phyloP scores from a whole-genome alignment of 768 basidiomycete genomes.

The Trichaptum fuscoviolaceum region DNA sequence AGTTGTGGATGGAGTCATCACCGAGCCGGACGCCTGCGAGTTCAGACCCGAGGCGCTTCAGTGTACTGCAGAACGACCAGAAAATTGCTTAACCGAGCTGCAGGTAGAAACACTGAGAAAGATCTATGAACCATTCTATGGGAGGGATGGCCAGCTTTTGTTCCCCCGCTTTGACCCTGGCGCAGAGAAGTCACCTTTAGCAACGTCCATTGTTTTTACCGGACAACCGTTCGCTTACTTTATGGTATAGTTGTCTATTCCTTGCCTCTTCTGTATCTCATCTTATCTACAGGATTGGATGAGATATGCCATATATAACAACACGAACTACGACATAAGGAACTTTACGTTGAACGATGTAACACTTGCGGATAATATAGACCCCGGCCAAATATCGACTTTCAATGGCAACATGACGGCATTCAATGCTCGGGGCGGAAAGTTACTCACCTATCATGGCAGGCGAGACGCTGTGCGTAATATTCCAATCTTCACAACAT shows the following conservation, averaged over 20 bases:
- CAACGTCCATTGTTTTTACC: neutral
- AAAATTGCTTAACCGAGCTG: slow-evolving; percentile 20
- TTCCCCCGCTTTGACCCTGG: slow-evolving; percentile 25
- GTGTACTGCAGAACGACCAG: slow-evolving; percentile 19
- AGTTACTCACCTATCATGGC: slow-evolving; percentile 18
- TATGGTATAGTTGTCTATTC: slow-evolving; percentile 5
- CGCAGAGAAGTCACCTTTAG: slow-evolving; percentile 15
- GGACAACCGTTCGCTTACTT: neutral
- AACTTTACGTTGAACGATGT: neutral
- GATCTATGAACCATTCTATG: slow-evolving; percentile 25
- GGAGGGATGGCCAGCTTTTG: slow-evolving; percentile 19
- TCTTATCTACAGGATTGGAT: neutral
- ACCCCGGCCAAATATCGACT: slow-evolving; percentile 2
- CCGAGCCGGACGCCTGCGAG: slow-evolving; percentile 16
- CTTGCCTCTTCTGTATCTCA: neutral
- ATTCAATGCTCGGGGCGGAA: slow-evolving; percentile 16
- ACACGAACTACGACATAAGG: neutral
- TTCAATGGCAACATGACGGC: slow-evolving; percentile 11
- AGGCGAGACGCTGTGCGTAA: slow-evolving; percentile 6
- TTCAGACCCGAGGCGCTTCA: slow-evolving; percentile 26
- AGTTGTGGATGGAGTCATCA: slow-evolving; percentile 18
- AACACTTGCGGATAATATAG: neutral
- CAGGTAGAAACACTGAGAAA: slow-evolving; percentile 23
- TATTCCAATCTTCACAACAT: neutral
- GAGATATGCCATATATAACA: neutral